These are phyloP conservation scores for Cercospora brassicicola DNA, from an alignment of 2,329 filamentous ascomycete genomes.

Conservation along the genomic window DNA sequence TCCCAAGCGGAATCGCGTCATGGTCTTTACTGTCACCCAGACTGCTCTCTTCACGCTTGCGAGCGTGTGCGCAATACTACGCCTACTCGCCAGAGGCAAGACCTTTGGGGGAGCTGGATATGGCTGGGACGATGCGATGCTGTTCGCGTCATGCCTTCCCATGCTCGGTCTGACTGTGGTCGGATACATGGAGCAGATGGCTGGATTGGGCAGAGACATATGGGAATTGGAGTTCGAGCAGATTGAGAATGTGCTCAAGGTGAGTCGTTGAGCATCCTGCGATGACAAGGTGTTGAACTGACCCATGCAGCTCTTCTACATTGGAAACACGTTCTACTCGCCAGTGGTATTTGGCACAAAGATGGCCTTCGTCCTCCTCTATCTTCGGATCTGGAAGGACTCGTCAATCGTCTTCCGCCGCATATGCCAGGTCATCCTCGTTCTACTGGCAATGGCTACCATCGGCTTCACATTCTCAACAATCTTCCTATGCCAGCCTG, in stretches of 20 bases:
- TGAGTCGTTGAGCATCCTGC: not conserved
- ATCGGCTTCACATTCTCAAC: slow-evolving; percentile 23
- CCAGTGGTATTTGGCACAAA: slow-evolving; percentile 23
- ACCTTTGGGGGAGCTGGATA: slow-evolving; percentile 8
- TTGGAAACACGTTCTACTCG: slow-evolving; percentile 24
- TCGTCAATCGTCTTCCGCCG: slow-evolving; percentile 19
- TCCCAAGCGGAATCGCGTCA: slow-evolving; percentile 3
- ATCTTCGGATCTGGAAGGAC: slow-evolving; percentile 25
- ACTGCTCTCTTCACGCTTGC: slow-evolving; percentile 7
- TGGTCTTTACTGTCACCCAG: not conserved
- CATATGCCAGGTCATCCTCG: slow-evolving; percentile 21
- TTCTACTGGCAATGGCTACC: slow-evolving; percentile 12
- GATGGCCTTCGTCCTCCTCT: slow-evolving; percentile 23
- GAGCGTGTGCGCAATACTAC: not conserved
- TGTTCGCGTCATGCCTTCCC: slow-evolving; percentile 2
- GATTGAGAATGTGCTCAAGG: slow-evolving; percentile 9
- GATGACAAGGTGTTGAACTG: not conserved
- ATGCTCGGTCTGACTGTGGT: slow-evolving; percentile 4
- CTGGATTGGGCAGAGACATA: slow-evolving; percentile 10
- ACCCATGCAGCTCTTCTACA: slow-evolving; percentile 19
- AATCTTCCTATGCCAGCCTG: slow-evolving; percentile 23
- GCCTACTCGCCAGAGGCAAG: slow-evolving; percentile 7
- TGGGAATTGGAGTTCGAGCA: slow-evolving; percentile 6
- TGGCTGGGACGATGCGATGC: slow-evolving; percentile 10
- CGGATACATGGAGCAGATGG: slow-evolving; percentile 6